Base-by-base conservation (phyloP, 371 early-diverging fungal genomes). In the Zychaea mexicana region DNA sequence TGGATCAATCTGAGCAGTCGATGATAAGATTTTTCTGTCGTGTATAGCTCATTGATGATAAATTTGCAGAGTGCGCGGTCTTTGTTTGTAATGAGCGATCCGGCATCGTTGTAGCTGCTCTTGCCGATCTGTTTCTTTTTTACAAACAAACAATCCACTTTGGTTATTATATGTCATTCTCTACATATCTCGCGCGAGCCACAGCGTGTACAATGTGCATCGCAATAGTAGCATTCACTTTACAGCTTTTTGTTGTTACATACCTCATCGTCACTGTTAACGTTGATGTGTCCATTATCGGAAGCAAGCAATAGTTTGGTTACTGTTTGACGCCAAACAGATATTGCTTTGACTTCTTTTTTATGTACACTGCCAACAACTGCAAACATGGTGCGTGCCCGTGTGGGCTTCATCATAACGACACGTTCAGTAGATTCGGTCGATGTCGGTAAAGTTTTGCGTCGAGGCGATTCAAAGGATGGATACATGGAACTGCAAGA, bases 1-100 rank as follows among this genome's bases (percentile, higher is more conserved):
- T 74, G 62, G 8, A 78, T 73, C 17, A 77, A 42, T 10, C 38
- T 59, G 3, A 81, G 63, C 12, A 78, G 47, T 52, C 62, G 66
- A 53, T 74, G 69, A 32, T 76, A 81, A 1, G 75, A 71, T 32
- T 61, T 64, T 53, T 70, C 70, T 2, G 70, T 70, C 13, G 70
- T 66, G 54, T 66, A 66, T 1, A 70, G 53, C 30, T 70, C 70
- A 56, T 62, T 49, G 8, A 66, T 63, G 60, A 70, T 66, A 33
- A 70, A 70, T 60, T 66, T 70, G 52, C 63, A 56, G 10, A 70
- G 38, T 9, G 70, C 64, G 21, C 42, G 26, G 21, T 61, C 60
- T 53, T 66, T 66, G 24, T 52, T 52, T 52, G 33, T 46, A 49
- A 61, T 22, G 15, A 52, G 27, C 9, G 19, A 17, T 19, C 39